These are phyloP conservation scores for Aspergillus felis DNA, from an alignment of 2,329 filamentous ascomycete genomes.

Conservation along the genomic window DNA sequence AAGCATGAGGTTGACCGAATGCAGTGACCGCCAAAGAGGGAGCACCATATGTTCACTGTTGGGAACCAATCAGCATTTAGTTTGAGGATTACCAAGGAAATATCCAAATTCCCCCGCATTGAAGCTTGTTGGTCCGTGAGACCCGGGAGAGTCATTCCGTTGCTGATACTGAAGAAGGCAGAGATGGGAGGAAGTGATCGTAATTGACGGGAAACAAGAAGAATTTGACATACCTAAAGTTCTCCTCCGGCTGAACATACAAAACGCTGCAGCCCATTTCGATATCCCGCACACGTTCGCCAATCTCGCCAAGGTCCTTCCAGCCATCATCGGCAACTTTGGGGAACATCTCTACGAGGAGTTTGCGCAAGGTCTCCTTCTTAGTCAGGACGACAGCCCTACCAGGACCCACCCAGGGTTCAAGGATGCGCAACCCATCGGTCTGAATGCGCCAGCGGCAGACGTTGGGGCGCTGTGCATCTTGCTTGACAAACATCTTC, in stretches of 20 bases:
- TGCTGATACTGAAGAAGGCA: no score
- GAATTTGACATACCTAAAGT: constrained; percentile 48
- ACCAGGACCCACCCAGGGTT: constrained; percentile 79
- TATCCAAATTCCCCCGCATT: no score
- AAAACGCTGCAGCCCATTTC: constrained; percentile 91
- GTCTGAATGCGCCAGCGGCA: constrained; percentile 95
- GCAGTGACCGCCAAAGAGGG: constrained; percentile 88
- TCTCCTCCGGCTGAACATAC: constrained; percentile 69
- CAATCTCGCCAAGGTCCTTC: constrained; percentile 79
- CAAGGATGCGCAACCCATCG: constrained; percentile 85
- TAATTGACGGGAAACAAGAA: no score
- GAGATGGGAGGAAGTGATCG: no score
- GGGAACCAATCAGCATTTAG: constrained; percentile 6
- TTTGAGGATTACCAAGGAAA: no score
- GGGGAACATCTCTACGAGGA: constrained; percentile 96
- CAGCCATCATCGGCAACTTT: constrained; percentile 73
- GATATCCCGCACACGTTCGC: constrained; percentile 72
- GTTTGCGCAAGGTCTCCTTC: constrained; percentile 72
- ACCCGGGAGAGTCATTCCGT: no score
- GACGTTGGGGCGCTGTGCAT: constrained; percentile 78
- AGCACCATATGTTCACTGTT: constrained; percentile 74
- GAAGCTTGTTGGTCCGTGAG: no score
- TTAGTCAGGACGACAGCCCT: constrained; percentile 71
- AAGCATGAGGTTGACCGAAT: constrained; percentile 93
- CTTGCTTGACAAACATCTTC: constrained; percentile 99